Conservation (phyloP, 495 filamentous ascomycete species). For the Neurospora sublineolata region DNA sequence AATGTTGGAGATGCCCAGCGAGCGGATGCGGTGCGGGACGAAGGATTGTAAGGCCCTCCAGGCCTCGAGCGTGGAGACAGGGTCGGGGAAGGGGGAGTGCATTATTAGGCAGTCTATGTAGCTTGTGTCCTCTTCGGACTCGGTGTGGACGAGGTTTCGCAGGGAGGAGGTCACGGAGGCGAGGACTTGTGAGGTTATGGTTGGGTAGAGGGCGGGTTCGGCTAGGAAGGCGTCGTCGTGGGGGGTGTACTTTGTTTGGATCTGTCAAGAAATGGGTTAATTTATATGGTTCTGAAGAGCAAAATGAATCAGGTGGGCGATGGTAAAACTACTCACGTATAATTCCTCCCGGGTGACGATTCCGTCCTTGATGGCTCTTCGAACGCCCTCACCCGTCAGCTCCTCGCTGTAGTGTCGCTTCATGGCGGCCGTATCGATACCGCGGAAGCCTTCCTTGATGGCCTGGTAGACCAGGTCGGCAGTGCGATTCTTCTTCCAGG, state of each 20-base stretch:
- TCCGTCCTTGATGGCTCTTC: conserved; percentile 44
- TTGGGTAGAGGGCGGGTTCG: conserved; percentile 45
- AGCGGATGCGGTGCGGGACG: conserved; percentile 49
- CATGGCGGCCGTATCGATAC: conserved; percentile 69
- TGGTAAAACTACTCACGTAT: conserved; percentile 26
- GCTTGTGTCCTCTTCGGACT: conserved; percentile 18
- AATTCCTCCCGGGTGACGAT: conserved; percentile 46
- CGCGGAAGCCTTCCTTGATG: conserved; percentile 58
- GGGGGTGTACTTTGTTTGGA: conserved; percentile 76
- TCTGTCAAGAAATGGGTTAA: conserved; percentile 26
- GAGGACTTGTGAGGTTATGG: conserved; percentile 50
- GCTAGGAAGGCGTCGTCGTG: conserved; percentile 43
- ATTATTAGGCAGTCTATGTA: conserved; percentile 67
- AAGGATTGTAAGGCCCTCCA: conserved; percentile 54
- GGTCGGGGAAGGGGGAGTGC: conserved; percentile 52
- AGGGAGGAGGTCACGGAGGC: conserved; percentile 57
- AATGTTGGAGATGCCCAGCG: conserved; percentile 66
- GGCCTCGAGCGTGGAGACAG: conserved; percentile 48
- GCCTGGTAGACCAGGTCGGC: conserved; percentile 57
- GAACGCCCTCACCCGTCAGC: conserved; percentile 55
- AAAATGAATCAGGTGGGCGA: not conserved
- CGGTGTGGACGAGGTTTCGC: conserved; percentile 41
- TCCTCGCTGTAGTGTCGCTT: conserved; percentile 68
- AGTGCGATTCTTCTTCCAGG: conserved; percentile 73
- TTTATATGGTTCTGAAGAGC: not conserved